Base-by-base conservation (phyloP, 2,329 filamentous ascomycete species). In the Xylaria multiplex region DNA sequence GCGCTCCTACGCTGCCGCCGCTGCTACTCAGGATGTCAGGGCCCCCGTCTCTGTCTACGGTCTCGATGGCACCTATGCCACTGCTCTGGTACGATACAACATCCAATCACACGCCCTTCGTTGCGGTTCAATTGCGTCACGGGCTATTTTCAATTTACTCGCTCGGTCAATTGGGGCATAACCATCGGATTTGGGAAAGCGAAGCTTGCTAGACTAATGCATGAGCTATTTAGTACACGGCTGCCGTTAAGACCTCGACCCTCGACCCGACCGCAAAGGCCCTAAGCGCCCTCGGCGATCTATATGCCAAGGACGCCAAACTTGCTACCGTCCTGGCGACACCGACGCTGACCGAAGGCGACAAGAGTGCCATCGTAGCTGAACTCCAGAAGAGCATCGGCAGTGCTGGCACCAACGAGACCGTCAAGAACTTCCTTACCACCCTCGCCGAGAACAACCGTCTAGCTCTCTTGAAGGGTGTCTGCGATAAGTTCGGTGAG, bases 361-460 rank as follows among this genome's bases (percentile, higher is more conserved):
- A 99, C 87, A 98, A 97, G 90, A 83, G 88, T 75, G 85, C 90
- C 81, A 93, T 99, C 78, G 83, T 98, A 69, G 83, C 87, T 76
- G 95, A 98, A 87, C 89, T 99, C 74, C 86, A 91, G 82, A 97
- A 97, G 89, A 87, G 90, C 78, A 84, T 91, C 71, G 91, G 91
- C 74, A 82, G 83, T 73, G 80, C 83, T 71, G 80, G 82, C 74
- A 86, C 90, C 80, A 93, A 92, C 79, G 89, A 92, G 78, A 93
- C 94, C 70, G 84, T 98, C 81, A 93, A 96, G 90, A 96, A 97
- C 88, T 94, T 99, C 86, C 88, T 99, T 75, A 79, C 85, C 64
- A 92, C 95, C 64, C 88, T 99, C 65, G 95, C 96, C 73, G 93
- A 96, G 85, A 97, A 99, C 90, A 99, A 99, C 89, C 89, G 96